phyloP scores from a whole-genome alignment of 2,329 filamentous ascomycete genomes.

The Fusarium musae region DNA sequence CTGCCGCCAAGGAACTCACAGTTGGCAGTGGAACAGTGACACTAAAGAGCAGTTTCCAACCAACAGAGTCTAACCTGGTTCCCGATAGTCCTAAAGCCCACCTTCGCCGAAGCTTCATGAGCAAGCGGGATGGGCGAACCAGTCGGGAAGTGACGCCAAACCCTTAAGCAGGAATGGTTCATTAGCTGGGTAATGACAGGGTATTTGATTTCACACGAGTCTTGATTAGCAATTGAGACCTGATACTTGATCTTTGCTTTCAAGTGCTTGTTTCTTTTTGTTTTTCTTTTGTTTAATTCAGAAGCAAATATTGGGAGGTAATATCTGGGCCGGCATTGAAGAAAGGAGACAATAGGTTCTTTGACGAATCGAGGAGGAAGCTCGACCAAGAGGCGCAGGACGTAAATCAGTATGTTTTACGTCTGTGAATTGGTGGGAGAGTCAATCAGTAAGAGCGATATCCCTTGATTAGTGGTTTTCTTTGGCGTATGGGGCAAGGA shows the following conservation, averaged over 20 bases:
- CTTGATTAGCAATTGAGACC: not conserved
- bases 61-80: slow-evolving; percentile 57
- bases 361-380: not conserved
- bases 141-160: slow-evolving; percentile 59
- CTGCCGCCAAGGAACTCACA: slow-evolving; percentile 76
- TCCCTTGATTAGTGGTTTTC: slow-evolving; percentile 28
- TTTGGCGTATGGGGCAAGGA: slow-evolving; percentile 30
- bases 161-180: slow-evolving; percentile 33
- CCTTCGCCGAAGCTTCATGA: slow-evolving; percentile 65
- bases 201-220: slow-evolving; percentile 2
- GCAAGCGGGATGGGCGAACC: slow-evolving; percentile 59
- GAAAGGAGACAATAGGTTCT: slow-evolving; percentile 13
- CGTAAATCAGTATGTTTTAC: not conserved
- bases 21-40: slow-evolving; percentile 79
- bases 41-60: slow-evolving; percentile 77
- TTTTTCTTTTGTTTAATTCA: slow-evolving; percentile 23
- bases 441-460: slow-evolving; percentile 23
- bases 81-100: slow-evolving; percentile 60
- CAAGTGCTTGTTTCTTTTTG: not conserved
- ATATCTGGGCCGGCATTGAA: slow-evolving; percentile 13
- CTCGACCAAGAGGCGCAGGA: not conserved
- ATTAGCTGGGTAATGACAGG: not conserved
- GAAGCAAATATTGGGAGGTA: slow-evolving; percentile 21
- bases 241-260: slow-evolving; percentile 9
- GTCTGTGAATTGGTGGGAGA: slow-evolving; percentile 14